These are phyloP conservation scores for Albophoma yamanashiensis DNA, from an alignment of 2,329 filamentous ascomycete species.

Conservation along the genomic window DNA sequence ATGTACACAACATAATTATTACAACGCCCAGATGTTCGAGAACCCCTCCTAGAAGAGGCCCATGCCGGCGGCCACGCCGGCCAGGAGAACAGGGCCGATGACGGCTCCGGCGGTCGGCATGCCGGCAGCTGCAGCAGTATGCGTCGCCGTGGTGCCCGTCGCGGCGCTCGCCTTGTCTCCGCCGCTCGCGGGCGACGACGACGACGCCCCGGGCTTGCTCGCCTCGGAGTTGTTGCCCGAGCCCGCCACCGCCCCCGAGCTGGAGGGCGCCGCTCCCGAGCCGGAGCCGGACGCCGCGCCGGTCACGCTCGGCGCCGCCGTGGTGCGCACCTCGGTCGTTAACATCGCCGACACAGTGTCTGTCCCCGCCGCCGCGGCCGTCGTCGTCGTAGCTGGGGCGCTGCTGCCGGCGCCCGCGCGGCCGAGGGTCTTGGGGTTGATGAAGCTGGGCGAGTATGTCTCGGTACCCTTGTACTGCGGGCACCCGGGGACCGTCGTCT, in stretches of 20 bases:
- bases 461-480: conserved; percentile 41
- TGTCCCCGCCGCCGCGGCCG: not conserved
- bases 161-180: not conserved
- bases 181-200: not conserved
- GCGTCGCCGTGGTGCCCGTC: conserved; percentile 30
- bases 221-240: not conserved
- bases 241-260: not conserved
- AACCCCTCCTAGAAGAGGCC: conserved; percentile 13
- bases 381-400: conserved; percentile 3
- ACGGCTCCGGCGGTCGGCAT: conserved; percentile 14
- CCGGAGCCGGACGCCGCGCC: not conserved
- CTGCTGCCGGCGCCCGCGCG: not conserved
- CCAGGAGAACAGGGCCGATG: conserved; percentile 12
- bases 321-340: not conserved
- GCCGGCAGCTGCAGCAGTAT: conserved; percentile 5
- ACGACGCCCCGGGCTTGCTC: not conserved
- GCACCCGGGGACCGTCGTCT: conserved; percentile 53
- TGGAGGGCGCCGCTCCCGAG: not conserved
- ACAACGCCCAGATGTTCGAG: not conserved
- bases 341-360: not conserved
- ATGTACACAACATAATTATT: not conserved
- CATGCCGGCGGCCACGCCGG: conserved; percentile 16
- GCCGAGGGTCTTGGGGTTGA: conserved; percentile 23
- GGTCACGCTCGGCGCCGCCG: not conserved
- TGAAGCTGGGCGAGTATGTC: conserved; percentile 40